Percentiles rank a stretch among this genome's conserved stretches.
These are phyloP conservation scores for Penicillium janthinellum DNA, from an alignment of 2,329 filamentous ascomycete species.

Conservation along the genomic window DNA sequence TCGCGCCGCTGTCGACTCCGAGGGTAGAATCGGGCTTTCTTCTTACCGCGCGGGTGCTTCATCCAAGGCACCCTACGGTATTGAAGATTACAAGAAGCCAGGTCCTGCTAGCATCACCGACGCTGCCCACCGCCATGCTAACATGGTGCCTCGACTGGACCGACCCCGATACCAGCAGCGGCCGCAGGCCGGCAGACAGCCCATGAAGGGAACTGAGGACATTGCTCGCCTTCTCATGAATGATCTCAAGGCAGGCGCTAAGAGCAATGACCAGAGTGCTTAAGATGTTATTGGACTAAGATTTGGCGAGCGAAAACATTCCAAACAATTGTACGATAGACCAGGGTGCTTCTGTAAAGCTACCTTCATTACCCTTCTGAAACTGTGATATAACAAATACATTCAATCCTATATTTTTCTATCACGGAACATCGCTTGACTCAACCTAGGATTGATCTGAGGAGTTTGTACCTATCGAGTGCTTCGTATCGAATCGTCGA, in stretches of 20 bases:
- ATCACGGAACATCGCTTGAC: neutral
- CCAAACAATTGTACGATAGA: constrained; percentile 38
- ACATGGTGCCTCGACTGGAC: constrained; percentile 37
- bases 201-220: constrained; percentile 29
- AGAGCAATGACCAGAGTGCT: neutral
- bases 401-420: constrained; percentile 14
- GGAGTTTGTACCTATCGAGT: neutral
- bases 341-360: constrained; percentile 32
- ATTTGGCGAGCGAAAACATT: constrained; percentile 9
- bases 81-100: constrained; percentile 39
- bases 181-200: constrained; percentile 20
- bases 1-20: constrained; percentile 49
- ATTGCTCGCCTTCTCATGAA: constrained; percentile 36
- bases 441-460: neutral
- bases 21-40: constrained; percentile 47
- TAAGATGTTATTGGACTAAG: neutral
- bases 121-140: constrained; percentile 26
- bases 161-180: constrained; percentile 18
- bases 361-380: constrained; percentile 27
- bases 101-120: constrained; percentile 30
- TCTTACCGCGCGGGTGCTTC: constrained; percentile 37
- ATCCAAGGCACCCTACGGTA: constrained; percentile 38
- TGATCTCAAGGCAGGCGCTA: constrained; percentile 28
- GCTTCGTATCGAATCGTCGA: too few species aligned
- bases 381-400: constrained; percentile 31